Evolutionary conservation across 2,329 filamentous ascomycete species (phyloP).

Genomic region (Pseudogymnoascus sp.): DNA sequence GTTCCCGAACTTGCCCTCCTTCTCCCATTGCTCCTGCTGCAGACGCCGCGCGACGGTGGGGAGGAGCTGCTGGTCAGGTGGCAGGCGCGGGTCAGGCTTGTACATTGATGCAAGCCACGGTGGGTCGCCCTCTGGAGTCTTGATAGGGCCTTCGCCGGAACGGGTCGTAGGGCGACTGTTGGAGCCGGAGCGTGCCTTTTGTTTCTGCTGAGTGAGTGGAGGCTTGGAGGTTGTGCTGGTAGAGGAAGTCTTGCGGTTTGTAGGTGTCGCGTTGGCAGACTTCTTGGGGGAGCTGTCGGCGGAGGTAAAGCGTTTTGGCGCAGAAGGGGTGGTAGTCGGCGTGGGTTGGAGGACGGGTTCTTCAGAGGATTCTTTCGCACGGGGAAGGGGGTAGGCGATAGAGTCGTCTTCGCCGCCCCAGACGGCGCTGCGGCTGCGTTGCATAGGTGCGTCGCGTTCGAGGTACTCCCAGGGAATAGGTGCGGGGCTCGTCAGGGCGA

Average conservation of each 20-base stretch:
- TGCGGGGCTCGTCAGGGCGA: conserved; percentile 71
- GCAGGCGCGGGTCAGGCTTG: conserved; percentile 87
- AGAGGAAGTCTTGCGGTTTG: conserved; percentile 19
- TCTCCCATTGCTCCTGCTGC: conserved; percentile 93
- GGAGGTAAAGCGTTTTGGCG: conserved; percentile 19
- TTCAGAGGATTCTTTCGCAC: conserved; percentile 64
- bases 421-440: conserved; percentile 53
- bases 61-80: conserved; percentile 90
- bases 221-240: background rate
- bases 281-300: conserved; percentile 50
- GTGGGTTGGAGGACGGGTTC: conserved; percentile 48
- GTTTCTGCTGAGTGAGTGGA: background rate
- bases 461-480: conserved; percentile 66
- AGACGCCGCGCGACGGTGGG: conserved; percentile 87
- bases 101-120: conserved; percentile 95
- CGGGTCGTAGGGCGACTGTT: conserved; percentile 51
- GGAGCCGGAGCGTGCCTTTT: conserved; percentile 34
- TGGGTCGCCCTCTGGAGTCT: conserved; percentile 84
- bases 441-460: conserved; percentile 64
- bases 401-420: conserved; percentile 48
- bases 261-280: conserved; percentile 20
- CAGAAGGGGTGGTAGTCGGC: conserved; percentile 34
- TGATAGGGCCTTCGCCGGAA: conserved; percentile 46
- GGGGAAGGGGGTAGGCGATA: conserved; percentile 52
- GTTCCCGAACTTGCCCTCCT: conserved; percentile 77